Conservation (phyloP, 345 rosid genomes). For the Sonneratia caseolaris region DNA sequence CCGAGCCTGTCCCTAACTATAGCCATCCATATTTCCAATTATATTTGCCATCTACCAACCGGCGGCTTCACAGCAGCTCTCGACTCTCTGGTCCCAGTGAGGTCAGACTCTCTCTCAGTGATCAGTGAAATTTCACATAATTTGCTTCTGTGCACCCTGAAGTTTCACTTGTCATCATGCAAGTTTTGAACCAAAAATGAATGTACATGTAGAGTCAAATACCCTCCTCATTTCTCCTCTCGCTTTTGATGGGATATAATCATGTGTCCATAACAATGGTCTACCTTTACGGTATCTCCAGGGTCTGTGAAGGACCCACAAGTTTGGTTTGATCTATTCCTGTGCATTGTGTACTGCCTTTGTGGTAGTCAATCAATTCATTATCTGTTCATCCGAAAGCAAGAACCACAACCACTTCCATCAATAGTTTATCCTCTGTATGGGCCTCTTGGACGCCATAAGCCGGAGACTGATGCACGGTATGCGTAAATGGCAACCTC, state of each 20-base stretch:
- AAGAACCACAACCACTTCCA: neutral
- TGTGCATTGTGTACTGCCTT: neutral
- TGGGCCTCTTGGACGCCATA: too few relatives aligned
- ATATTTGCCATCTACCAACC: neutral
- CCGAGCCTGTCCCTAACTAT: neutral
- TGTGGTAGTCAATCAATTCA: neutral
- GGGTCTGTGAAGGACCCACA: neutral
- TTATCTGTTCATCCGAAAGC: neutral
- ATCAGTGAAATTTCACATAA: neutral
- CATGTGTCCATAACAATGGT: neutral
- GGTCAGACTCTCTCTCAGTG: neutral
- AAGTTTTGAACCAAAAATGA: constrained; percentile 23
- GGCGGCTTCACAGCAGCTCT: neutral
- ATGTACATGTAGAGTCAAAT: constrained; percentile 25
- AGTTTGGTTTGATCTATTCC: neutral
- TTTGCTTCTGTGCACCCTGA: constrained; percentile 6
- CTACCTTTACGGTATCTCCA: neutral
- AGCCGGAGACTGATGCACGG: too few relatives aligned
- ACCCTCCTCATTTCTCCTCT: neutral
- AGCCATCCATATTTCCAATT: neutral
- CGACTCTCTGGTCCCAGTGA: neutral
- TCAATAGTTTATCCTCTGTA: too few relatives aligned
- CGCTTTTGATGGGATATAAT: constrained; percentile 14
- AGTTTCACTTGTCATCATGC: constrained; percentile 21
- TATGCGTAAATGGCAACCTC: too few relatives aligned